Evolutionary conservation across 768 basidiomycete genomes (phyloP).

Genomic region (Naganishia kalamii): DNA sequence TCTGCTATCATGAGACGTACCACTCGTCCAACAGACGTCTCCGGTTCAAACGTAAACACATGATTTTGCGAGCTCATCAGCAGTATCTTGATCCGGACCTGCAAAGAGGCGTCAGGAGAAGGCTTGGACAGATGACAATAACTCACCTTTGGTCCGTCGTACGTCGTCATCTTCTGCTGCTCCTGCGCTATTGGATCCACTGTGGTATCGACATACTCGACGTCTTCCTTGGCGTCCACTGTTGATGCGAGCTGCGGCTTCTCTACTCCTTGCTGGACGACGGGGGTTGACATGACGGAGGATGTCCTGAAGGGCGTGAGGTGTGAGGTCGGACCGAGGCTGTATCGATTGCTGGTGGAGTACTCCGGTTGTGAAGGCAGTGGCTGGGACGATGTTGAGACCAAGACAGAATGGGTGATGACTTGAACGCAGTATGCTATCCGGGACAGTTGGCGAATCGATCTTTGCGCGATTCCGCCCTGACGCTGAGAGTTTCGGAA

Average conservation of each 20-base stretch:
- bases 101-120: neutral
- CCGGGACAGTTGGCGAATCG: too few relatives aligned
- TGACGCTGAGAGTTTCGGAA: too few relatives aligned
- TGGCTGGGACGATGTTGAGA: too few relatives aligned
- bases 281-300: neutral
- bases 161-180: neutral
- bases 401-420: too few relatives aligned
- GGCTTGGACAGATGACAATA: neutral
- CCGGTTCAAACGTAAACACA: slow-evolving; percentile 41
- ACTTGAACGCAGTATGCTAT: too few relatives aligned
- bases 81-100: slow-evolving; percentile 39
- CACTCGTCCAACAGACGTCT: slow-evolving; percentile 39
- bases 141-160: neutral
- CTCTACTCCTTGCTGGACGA: neutral
- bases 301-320: neutral
- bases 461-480: too few relatives aligned
- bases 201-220: neutral
- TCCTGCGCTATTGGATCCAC: neutral
- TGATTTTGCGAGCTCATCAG: slow-evolving; percentile 44
- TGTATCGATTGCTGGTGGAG: too few relatives aligned
- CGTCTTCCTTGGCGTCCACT: neutral
- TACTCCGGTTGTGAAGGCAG: too few relatives aligned
- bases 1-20: neutral
- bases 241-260: neutral
- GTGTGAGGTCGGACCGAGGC: too few relatives aligned